phyloP scores from a whole-genome alignment of 495 filamentous ascomycete species.

The Daldinia vernicosa region DNA sequence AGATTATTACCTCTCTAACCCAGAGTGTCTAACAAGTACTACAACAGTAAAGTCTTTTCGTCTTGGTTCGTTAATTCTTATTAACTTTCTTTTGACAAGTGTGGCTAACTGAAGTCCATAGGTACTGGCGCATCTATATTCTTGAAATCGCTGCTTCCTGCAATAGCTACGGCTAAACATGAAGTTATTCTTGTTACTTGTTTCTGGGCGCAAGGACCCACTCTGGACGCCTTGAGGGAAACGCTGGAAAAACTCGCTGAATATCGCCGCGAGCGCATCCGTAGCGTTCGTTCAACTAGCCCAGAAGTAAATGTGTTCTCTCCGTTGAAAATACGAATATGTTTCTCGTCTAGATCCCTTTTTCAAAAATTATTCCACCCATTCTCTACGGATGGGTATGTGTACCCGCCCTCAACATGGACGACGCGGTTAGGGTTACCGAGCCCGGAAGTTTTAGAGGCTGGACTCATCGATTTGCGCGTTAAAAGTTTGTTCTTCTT shows the following conservation, averaged over 20 bases:
- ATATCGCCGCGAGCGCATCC: slow-evolving; percentile 42
- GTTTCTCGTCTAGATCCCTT: slow-evolving; percentile 72
- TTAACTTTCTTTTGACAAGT: background rate
- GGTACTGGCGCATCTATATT: slow-evolving; percentile 61
- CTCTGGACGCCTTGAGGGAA: slow-evolving; percentile 57
- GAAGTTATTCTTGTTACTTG: slow-evolving; percentile 80
- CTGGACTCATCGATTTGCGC: slow-evolving; percentile 64
- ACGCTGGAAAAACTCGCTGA: slow-evolving; percentile 62
- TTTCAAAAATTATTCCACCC: slow-evolving; percentile 77
- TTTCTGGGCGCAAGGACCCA: slow-evolving; percentile 73
- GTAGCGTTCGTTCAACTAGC: slow-evolving; percentile 26
- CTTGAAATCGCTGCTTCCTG: slow-evolving; percentile 60
- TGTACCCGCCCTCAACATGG: slow-evolving; percentile 67
- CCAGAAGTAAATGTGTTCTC: slow-evolving; percentile 6
- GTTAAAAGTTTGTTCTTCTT: slow-evolving; percentile 76
- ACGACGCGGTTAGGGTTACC: slow-evolving; percentile 67
- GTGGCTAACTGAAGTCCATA: background rate
- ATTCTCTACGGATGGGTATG: slow-evolving; percentile 61
- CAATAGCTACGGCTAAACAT: slow-evolving; percentile 61
- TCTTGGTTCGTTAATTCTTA: slow-evolving; percentile 55
- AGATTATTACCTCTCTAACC: slow-evolving; percentile 46
- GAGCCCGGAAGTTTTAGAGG: slow-evolving; percentile 54
- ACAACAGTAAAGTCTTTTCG: slow-evolving; percentile 58
- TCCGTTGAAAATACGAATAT: slow-evolving; percentile 62
- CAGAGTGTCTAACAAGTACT: slow-evolving; percentile 53